These are phyloP conservation scores for Yamadazyma buinensis DNA, from an alignment of 1,139 yeast genomes.

Conservation along the genomic window DNA sequence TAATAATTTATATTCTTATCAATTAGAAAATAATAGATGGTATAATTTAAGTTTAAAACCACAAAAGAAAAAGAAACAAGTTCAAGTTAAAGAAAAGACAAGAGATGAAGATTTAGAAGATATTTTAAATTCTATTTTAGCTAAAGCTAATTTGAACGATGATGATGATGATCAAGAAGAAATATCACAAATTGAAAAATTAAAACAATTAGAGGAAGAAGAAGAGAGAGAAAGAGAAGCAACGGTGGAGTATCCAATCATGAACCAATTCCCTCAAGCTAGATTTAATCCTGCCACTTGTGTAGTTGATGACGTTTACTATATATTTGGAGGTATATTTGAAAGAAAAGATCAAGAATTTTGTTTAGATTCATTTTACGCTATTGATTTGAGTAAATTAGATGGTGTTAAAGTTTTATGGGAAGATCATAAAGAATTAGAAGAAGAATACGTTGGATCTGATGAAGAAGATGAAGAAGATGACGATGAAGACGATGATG, in stretches of 20 bases:
- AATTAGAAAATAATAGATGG: conserved; percentile 88
- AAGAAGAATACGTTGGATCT: conserved; percentile 23
- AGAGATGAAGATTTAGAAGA: conserved; percentile 84
- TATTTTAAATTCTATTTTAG: conserved; percentile 68
- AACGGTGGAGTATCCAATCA: conserved; percentile 48
- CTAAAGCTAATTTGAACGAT: conserved; percentile 64
- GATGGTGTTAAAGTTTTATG: conserved; percentile 88
- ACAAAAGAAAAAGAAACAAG: conserved; percentile 48
- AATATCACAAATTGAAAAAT: conserved; percentile 35
- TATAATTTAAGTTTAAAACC: conserved; percentile 67
- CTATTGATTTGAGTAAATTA: conserved; percentile 78
- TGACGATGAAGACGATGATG: conserved; percentile 56
- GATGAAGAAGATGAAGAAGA: conserved; percentile 49
- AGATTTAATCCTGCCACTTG: conserved; percentile 85
- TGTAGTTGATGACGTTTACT: conserved; percentile 79
- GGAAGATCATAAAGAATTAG: conserved; percentile 65
- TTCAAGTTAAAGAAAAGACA: conserved; percentile 44
- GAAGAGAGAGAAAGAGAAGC: conserved; percentile 37
- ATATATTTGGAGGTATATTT: conserved; percentile 89
- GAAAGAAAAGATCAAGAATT: conserved; percentile 86
- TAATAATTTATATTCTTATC: conserved; percentile 78
- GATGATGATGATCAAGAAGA: conserved; percentile 36
- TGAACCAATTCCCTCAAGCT: conserved; percentile 74
- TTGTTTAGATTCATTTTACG: conserved; percentile 78
- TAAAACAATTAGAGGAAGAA: conserved; percentile 34